Percentiles rank a stretch among this genome's conserved stretches.
Conservation (phyloP, 257 asterid species). For the Nicotiana benthamiana region DNA sequence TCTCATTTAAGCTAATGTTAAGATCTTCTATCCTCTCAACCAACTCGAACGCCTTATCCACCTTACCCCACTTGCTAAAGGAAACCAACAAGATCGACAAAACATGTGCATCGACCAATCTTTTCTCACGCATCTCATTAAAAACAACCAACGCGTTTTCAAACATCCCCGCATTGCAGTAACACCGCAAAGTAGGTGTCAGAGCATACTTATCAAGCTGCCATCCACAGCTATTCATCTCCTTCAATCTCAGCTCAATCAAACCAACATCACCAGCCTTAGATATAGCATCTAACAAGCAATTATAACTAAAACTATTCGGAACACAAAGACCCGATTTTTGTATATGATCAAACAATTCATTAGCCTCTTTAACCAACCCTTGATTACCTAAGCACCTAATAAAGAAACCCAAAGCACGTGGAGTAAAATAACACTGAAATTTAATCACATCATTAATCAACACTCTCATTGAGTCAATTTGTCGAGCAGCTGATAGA, state of each 20-base stretch:
- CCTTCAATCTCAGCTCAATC: constrained; percentile 57
- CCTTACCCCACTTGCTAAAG: constrained; percentile 58
- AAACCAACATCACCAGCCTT: constrained; percentile 40
- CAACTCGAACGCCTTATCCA: constrained; percentile 65
- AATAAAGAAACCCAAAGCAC: constrained; percentile 73
- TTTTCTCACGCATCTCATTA: constrained; percentile 45
- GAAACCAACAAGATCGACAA: constrained; percentile 52
- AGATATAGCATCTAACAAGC: constrained; percentile 71
- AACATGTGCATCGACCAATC: constrained; percentile 72
- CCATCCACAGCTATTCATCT: constrained; percentile 50
- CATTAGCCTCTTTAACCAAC: constrained; percentile 66
- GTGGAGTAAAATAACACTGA: constrained; percentile 55
- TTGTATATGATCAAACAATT: constrained; percentile 63
- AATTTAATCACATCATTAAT: constrained; percentile 31
- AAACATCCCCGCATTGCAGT: constrained; percentile 58
- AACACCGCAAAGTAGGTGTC: constrained; percentile 75
- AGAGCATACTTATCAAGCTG: constrained; percentile 59
- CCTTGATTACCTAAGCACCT: constrained; percentile 75
- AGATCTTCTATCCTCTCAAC: constrained; percentile 59
- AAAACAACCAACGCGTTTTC: constrained; percentile 53
- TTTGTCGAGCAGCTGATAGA: constrained; percentile 85
- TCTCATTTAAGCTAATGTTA: constrained; percentile 51
- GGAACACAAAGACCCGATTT: constrained; percentile 40
- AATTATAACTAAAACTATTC: constrained; percentile 55
- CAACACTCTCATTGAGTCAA: constrained; percentile 47